Base-by-base conservation (phyloP, 805 yeast genomes). In the Ogataea neopini region DNA sequence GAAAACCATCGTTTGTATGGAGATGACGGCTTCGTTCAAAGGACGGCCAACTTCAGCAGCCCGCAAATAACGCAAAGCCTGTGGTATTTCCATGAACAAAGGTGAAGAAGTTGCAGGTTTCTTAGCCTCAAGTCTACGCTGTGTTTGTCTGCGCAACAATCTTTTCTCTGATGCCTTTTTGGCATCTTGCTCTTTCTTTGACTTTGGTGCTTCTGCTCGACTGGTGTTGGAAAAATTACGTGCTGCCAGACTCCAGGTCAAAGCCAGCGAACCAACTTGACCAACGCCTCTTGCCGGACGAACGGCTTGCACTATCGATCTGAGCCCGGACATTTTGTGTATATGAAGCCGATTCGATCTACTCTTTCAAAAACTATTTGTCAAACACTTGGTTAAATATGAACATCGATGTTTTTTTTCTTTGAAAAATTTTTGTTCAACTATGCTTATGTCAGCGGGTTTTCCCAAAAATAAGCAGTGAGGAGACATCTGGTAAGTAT, bases 11-110 rank as follows among this genome's bases (percentile, higher is more conserved):
- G 88, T 76, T 44, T 84, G 79, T 45, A 87, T 67, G 14, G 86
- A 73, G 34, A 92, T 73, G 19, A 91, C 84, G 18, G 92, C 82
- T 57, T 83, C 81, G n/a, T 76, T 69, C 4, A 76, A 71, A 2
- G 92, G 81, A 61, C 86, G 81, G 4, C 99, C 98, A 4, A 90
- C 95, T 66, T 90, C 97, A 4, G 90, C 81, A 0, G 98, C 96
- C 53, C 97, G 76, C 47, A 92, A 63, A 61, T 83, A 90, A 58
- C 86, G 76, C 65, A 89, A 66, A 1, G 97, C 97, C 25, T 71
- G 67, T 5, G 86, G 79, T 6, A 89, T 74, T 42, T 80, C 83
- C 86, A 87, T 81, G 61, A 81, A 84, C 45, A 86, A 71, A 1
- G 91, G 91, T 43, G 75, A 74, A 11, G 53, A 67, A 63, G 55